A percentile compares a stretch with the other conserved stretches of the same genome.
phyloP scores from a whole-genome alignment of 1,139 yeast species.

The Debaryomyces nepalensis region DNA sequence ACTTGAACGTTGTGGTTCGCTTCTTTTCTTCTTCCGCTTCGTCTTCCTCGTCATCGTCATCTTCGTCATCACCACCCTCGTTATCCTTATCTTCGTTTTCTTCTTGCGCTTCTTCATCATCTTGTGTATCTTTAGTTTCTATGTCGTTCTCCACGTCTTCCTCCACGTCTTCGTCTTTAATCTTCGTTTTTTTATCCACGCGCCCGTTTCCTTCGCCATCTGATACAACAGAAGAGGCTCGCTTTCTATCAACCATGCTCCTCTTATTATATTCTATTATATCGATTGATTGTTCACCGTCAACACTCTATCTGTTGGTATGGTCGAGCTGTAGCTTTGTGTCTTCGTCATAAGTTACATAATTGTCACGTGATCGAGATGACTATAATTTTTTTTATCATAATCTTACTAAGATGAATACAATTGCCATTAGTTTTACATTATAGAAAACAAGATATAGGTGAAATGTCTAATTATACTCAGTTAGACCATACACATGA shows the following conservation, averaged over 20 bases:
- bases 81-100: constrained; percentile 25
- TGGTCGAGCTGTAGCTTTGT: neutral
- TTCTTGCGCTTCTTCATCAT: constrained; percentile 19
- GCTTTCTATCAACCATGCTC: constrained; percentile 39
- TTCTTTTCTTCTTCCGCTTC: constrained; percentile 59
- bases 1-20: constrained; percentile 51
- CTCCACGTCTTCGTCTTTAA: constrained; percentile 20
- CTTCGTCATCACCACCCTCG: constrained; percentile 32
- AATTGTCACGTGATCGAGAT: constrained; percentile 10
- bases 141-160: constrained; percentile 19
- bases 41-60: constrained; percentile 47
- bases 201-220: constrained; percentile 39
- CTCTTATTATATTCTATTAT: constrained; percentile 1
- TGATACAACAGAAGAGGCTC: constrained; percentile 27
- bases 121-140: constrained; percentile 22
- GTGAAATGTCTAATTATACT: constrained; percentile 54
- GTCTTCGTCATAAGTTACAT: constrained; percentile 5
- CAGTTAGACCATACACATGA: constrained; percentile 39
- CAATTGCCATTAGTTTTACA: constrained; percentile 8
- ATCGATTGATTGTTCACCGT: constrained; percentile 3
- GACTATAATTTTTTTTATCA: constrained; percentile 11
- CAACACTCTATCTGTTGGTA: neutral
- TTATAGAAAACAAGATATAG: neutral
- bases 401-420: constrained; percentile 6
- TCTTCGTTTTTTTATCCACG: constrained; percentile 38